Evolutionary conservation across 1,284 basidiomycete species (phyloP).

Genomic region (Meira nashicola): DNA sequence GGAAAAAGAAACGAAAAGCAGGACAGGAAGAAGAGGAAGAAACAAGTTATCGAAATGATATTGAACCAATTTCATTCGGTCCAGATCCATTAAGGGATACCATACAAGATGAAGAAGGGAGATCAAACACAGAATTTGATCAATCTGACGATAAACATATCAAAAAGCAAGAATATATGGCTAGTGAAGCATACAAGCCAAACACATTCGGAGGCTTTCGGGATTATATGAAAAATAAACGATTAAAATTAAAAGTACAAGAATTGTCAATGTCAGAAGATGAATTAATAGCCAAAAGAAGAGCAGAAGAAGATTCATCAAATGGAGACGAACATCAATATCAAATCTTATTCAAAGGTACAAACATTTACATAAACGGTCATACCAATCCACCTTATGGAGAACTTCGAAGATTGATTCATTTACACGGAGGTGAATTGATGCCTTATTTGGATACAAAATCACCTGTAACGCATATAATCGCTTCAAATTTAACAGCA

Average conservation of each 20-base stretch:
- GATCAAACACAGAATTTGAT: background rate
- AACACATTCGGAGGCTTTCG: slow-evolving; percentile 75
- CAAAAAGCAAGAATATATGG: slow-evolving; percentile 4
- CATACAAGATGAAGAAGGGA: background rate
- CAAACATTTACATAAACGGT: slow-evolving; percentile 68
- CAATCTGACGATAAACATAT: background rate
- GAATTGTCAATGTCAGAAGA: slow-evolving; percentile 30
- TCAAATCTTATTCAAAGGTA: slow-evolving; percentile 30
- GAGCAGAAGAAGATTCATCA: no score
- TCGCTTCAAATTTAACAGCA: slow-evolving; percentile 83
- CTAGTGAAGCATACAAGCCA: slow-evolving; percentile 62
- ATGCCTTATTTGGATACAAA: slow-evolving; percentile 80
- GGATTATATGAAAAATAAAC: slow-evolving; percentile 82
- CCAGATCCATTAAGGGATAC: background rate
- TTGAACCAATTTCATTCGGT: no score
- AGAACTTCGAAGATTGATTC: slow-evolving; percentile 72
- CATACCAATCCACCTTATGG: slow-evolving; percentile 82
- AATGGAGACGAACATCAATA: slow-evolving; percentile 14
- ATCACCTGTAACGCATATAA: slow-evolving; percentile 65
- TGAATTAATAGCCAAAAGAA: slow-evolving; percentile 10
- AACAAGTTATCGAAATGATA: no score
- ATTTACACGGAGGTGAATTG: slow-evolving; percentile 76
- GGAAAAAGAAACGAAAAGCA: background rate
- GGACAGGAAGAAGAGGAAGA: background rate
- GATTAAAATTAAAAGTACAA: slow-evolving; percentile 65